Evolutionary conservation across 2,329 filamentous ascomycete species (phyloP).

Genomic region (Camillea tinctor): DNA sequence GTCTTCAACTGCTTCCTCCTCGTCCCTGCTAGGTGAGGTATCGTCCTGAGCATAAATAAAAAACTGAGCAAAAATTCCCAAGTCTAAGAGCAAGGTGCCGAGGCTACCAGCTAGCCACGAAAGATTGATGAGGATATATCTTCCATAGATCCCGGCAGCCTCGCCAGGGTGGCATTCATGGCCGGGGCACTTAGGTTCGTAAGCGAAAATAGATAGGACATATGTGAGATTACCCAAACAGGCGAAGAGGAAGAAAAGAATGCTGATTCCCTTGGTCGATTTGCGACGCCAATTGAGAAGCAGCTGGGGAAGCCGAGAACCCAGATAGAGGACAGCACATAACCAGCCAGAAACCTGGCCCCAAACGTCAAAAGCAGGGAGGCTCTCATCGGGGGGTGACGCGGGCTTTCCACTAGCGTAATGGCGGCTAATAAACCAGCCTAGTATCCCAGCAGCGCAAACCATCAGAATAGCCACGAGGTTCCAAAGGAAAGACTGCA

Average conservation of each 20-base stretch:
- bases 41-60: slow-evolving; percentile 70
- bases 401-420: slow-evolving; percentile 37
- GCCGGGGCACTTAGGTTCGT: slow-evolving; percentile 67
- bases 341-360: slow-evolving; percentile 94
- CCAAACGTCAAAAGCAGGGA: slow-evolving; percentile 67
- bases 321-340: slow-evolving; percentile 85
- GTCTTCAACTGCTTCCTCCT: slow-evolving; percentile 30
- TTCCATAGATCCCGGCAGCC: slow-evolving; percentile 64
- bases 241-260: slow-evolving; percentile 95
- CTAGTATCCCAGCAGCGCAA: slow-evolving; percentile 75
- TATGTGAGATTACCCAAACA: slow-evolving; percentile 95
- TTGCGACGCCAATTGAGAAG: slow-evolving; percentile 90
- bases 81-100: slow-evolving; percentile 81
- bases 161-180: slow-evolving; percentile 64
- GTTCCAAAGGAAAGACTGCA: slow-evolving; percentile 71
- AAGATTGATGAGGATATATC: slow-evolving; percentile 84
- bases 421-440: slow-evolving; percentile 74
- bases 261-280: slow-evolving; percentile 87
- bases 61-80: slow-evolving; percentile 87
- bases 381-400: slow-evolving; percentile 41
- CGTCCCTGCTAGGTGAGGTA: slow-evolving; percentile 23
- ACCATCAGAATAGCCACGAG: slow-evolving; percentile 74
- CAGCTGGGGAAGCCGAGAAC: slow-evolving; percentile 84
- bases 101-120: slow-evolving; percentile 89
- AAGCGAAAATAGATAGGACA: slow-evolving; percentile 87